phyloP scores from a whole-genome alignment of 495 filamentous ascomycete genomes.

The Penicillium samsonianum region DNA sequence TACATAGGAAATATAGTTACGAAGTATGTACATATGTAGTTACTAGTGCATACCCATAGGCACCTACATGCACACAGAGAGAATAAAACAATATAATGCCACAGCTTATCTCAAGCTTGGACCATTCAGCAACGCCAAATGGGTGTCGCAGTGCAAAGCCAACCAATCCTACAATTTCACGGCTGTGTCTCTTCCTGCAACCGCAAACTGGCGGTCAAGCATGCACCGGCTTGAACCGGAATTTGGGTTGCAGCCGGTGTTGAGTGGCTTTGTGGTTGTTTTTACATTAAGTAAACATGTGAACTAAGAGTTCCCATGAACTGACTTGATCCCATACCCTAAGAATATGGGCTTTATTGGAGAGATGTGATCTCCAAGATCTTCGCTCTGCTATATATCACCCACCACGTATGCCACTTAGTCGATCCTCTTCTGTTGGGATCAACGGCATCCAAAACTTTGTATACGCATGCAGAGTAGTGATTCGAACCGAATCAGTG shows the following conservation, averaged over 20 bases:
- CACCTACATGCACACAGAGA: not conserved
- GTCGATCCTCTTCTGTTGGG: not conserved
- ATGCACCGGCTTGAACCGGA: constrained; percentile 8
- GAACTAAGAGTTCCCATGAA: not conserved
- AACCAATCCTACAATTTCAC: not conserved
- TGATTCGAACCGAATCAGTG: not conserved
- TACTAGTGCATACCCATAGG: not conserved
- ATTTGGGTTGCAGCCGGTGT: constrained; percentile 1
- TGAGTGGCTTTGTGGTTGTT: not conserved
- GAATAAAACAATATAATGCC: not conserved
- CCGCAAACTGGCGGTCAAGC: constrained; percentile 13
- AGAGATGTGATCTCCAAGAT: not conserved
- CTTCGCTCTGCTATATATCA: not conserved
- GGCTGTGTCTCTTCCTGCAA: constrained; percentile 3
- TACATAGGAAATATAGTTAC: too few species aligned
- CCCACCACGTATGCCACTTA: not conserved
- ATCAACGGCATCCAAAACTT: not conserved
- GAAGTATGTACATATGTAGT: not conserved
- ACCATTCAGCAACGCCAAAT: not conserved
- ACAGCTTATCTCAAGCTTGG: constrained; percentile 14
- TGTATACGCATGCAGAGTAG: not conserved
- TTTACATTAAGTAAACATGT: not conserved
- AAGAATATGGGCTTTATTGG: not conserved
- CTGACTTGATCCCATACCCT: not conserved
- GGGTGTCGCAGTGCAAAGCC: not conserved